Percentiles rank a stretch among this genome's conserved stretches.
These are phyloP conservation scores for Globisporangium mamillatum DNA, from an alignment of 352 stramenopile genomes.

Conservation along the genomic window DNA sequence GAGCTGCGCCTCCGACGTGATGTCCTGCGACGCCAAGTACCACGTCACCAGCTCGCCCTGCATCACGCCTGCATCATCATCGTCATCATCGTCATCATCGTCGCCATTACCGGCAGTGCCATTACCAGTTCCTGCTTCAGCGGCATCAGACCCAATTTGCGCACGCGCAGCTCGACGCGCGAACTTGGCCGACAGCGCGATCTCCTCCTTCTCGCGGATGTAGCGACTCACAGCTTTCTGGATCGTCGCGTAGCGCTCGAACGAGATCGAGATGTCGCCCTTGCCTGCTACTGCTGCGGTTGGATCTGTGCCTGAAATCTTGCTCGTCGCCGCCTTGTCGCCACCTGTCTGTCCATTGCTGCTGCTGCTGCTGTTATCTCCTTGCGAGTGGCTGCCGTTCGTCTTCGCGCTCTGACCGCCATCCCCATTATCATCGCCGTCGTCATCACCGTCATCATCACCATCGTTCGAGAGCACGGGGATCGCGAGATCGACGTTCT, in stretches of 20 bases:
- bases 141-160: conserved; percentile 14
- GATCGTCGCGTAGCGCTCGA: conserved; percentile 80
- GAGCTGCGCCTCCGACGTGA: conserved; percentile 79
- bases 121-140: not conserved
- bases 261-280: conserved; percentile 54
- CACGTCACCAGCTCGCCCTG: conserved; percentile 83
- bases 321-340: not conserved
- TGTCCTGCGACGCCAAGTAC: conserved; percentile 83
- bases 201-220: conserved; percentile 81
- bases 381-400: conserved; percentile 4
- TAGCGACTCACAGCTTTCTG: conserved; percentile 75
- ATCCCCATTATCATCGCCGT: conserved; percentile 13
- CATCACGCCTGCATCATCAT: conserved; percentile 55
- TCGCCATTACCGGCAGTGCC: conserved; percentile 10
- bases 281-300: conserved; percentile 11
- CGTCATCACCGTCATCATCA: conserved; percentile 47
- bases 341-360: not conserved
- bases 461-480: conserved; percentile 31
- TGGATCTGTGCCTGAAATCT: not conserved
- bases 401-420: conserved; percentile 14
- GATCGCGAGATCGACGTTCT: conserved; percentile 93
- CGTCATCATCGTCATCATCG: conserved; percentile 45
- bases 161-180: conserved; percentile 36
- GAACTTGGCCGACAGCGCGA: conserved; percentile 42
- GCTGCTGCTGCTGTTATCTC: not conserved